Conservation (phyloP, 805 yeast species). For the Pichia californica region DNA sequence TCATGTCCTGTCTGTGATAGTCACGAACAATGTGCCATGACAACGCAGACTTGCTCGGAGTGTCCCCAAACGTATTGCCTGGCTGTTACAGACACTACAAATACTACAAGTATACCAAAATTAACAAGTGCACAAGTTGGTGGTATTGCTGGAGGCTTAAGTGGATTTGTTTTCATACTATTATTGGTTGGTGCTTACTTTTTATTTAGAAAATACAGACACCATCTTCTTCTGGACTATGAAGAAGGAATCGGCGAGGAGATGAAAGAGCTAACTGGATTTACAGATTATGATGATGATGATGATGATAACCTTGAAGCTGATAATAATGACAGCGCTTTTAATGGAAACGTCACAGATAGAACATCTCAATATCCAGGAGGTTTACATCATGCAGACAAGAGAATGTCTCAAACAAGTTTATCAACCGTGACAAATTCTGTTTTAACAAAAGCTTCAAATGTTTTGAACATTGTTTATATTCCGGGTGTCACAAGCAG, state of each 20-base stretch:
- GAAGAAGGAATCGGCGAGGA: conserved; percentile 11
- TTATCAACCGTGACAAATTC: conserved; percentile 45
- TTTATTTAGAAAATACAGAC: conserved; percentile 37
- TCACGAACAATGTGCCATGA: conserved; percentile 48
- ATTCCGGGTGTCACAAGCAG: conserved; percentile 82
- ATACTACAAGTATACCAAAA: conserved; percentile 13
- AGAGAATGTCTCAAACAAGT: conserved; percentile 26
- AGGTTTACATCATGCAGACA: conserved; percentile 1
- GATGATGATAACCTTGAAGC: conserved; percentile 18
- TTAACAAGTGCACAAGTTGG: conserved; percentile 34
- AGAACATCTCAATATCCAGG: background rate
- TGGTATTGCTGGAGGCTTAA: conserved; percentile 68
- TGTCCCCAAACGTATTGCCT: conserved; percentile 55
- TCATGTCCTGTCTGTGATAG: conserved; percentile 49
- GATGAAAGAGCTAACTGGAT: conserved; percentile 12
- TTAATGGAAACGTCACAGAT: conserved; percentile 8
- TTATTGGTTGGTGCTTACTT: conserved; percentile 34
- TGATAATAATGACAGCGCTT: background rate
- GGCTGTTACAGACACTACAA: conserved; percentile 19
- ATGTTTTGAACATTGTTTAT: conserved; percentile 85
- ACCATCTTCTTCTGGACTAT: conserved; percentile 21
- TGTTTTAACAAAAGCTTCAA: conserved; percentile 72
- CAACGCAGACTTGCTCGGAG: conserved; percentile 48
- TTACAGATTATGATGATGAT: conserved; percentile 25
- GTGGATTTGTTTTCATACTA: conserved; percentile 47